phyloP scores from a whole-genome alignment of 208 protist genomes.

The Leishmania mexicana region DNA sequence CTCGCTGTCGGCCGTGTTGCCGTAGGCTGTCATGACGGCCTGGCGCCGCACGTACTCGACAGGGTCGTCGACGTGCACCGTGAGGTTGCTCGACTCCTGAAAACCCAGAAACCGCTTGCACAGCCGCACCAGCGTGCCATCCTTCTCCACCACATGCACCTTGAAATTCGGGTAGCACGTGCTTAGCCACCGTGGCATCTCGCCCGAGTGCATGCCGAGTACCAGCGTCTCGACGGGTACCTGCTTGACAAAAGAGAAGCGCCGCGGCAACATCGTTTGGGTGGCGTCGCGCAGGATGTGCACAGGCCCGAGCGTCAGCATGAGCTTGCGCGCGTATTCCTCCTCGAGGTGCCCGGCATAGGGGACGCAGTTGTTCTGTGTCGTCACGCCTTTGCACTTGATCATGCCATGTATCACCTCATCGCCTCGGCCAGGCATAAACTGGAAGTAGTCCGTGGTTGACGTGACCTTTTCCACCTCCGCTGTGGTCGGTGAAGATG shows the following conservation, averaged over 20 bases:
- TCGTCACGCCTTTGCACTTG: conserved; percentile 80
- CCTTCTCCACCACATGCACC: conserved; percentile 85
- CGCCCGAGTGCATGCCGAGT: conserved; percentile 82
- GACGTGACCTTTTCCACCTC: conserved; percentile 9
- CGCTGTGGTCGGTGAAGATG: background rate
- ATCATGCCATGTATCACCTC: conserved; percentile 83
- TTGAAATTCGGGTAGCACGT: conserved; percentile 83
- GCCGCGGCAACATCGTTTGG: conserved; percentile 55
- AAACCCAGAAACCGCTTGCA: conserved; percentile 81
- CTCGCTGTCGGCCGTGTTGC: conserved; percentile 5
- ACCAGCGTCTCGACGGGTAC: conserved; percentile 69
- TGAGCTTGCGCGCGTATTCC: conserved; percentile 82
- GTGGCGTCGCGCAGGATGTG: conserved; percentile 76
- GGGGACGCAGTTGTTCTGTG: conserved; percentile 86
- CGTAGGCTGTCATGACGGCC: conserved; percentile 23
- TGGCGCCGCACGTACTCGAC: conserved; percentile 62
- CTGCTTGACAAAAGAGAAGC: conserved; percentile 82
- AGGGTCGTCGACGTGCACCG: conserved; percentile 64
- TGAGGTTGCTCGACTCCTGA: conserved; percentile 75
- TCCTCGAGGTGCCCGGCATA: conserved; percentile 73
- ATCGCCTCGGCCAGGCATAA: conserved; percentile 66
- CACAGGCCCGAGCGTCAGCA: conserved; percentile 83
- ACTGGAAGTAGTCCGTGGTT: conserved; percentile 58
- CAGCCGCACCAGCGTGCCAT: conserved; percentile 77
- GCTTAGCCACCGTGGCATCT: conserved; percentile 83